Evolutionary conservation across 345 rosid species (phyloP).

Genomic region (Eucalyptus curtisii): DNA sequence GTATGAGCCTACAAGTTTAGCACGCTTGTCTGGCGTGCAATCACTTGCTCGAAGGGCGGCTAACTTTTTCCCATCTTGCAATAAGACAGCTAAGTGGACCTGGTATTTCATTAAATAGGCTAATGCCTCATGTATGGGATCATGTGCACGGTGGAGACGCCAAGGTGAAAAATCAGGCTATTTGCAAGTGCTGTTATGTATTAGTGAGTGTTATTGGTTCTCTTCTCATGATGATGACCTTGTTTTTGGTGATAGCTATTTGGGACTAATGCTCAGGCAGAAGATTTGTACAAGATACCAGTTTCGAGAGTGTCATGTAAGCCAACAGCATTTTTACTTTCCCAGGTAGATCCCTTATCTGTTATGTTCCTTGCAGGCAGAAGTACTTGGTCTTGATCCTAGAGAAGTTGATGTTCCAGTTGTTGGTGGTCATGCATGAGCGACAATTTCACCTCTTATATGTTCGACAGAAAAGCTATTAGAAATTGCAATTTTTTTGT

Average conservation of each 20-base stretch:
- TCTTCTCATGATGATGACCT: background rate
- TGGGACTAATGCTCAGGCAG: background rate
- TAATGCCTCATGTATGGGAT: background rate
- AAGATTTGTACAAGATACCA: background rate
- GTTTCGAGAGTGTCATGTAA: background rate
- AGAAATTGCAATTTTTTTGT: background rate
- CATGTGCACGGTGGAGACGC: background rate
- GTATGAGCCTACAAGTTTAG: background rate
- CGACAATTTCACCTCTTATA: conserved; percentile 62
- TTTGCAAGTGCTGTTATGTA: background rate
- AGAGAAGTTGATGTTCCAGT: conserved; percentile 92
- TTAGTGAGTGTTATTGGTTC: background rate
- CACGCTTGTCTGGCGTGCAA: background rate
- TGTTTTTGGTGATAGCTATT: background rate
- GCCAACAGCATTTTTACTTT: background rate
- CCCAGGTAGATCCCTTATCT: background rate
- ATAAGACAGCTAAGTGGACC: background rate
- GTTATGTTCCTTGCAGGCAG: conserved; percentile 41
- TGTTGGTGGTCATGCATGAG: conserved; percentile 87
- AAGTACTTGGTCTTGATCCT: conserved; percentile 89
- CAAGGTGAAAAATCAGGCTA: background rate
- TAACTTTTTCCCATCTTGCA: too few species aligned
- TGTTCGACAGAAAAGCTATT: background rate
- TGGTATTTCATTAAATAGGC: background rate
- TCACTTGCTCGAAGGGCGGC: background rate